phyloP scores from a whole-genome alignment of 805 yeast species.

The Blastobotrys chiropterorum region DNA sequence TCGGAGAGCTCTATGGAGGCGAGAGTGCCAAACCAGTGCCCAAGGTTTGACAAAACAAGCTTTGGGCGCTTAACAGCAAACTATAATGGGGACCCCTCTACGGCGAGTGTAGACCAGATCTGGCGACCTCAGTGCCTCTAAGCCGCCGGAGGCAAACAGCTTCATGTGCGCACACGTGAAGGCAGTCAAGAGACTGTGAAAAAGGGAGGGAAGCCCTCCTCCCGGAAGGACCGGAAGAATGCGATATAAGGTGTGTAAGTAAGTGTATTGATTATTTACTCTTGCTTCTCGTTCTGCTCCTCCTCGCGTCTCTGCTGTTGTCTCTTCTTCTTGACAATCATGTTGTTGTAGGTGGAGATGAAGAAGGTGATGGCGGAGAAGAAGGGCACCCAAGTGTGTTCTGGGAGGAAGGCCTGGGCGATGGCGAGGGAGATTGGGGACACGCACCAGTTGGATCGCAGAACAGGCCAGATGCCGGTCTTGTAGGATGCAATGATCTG shows the following conservation, averaged over 20 bases:
- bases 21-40: too few species aligned
- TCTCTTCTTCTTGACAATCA: constrained; percentile 27
- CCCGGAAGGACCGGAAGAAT: too few species aligned
- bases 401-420: constrained; percentile 35
- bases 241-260: too few species aligned
- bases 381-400: constrained; percentile 36
- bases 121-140: too few species aligned
- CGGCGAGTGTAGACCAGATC: too few species aligned
- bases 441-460: constrained; percentile 32
- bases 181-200: too few species aligned
- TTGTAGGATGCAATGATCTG: constrained; percentile 28
- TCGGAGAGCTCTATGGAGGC: too few species aligned
- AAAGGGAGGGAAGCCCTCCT: too few species aligned
- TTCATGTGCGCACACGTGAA: too few species aligned
- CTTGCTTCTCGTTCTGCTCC: constrained; percentile 2
- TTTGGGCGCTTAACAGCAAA: too few species aligned
- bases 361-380: constrained; percentile 34
- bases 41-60: too few species aligned
- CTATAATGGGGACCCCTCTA: too few species aligned
- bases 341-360: constrained; percentile 34
- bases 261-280: neutral
- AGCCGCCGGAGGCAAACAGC: neutral
- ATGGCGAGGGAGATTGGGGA: constrained; percentile 33
- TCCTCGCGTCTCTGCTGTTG: constrained; percentile 5
- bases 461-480: constrained; percentile 28